These are phyloP conservation scores for Schizopora paradoxa DNA, from an alignment of 1,284 basidiomycete genomes.

Conservation along the genomic window DNA sequence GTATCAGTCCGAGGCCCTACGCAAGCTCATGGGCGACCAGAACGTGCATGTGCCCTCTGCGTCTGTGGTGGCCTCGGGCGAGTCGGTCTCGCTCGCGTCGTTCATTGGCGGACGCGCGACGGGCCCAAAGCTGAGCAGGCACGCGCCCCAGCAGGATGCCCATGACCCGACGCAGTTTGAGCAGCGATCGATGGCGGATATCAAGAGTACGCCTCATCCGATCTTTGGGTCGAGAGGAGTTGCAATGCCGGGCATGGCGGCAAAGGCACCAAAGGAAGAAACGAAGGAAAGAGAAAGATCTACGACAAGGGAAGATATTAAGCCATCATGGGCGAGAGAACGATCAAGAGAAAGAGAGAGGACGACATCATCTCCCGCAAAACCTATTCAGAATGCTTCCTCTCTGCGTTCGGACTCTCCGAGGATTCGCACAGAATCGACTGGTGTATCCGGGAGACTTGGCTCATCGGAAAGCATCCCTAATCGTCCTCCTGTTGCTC, in stretches of 20 bases:
- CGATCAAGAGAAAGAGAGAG: too few relatives aligned
- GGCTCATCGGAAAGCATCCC: conserved; percentile 11
- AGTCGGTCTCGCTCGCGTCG: conserved; percentile 63
- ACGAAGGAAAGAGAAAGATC: not conserved
- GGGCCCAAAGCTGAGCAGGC: conserved; percentile 64
- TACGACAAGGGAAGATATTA: too few relatives aligned
- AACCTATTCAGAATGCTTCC: too few relatives aligned
- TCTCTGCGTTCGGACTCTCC: too few relatives aligned
- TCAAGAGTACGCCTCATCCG: conserved; percentile 57
- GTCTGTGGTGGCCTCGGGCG: conserved; percentile 24
- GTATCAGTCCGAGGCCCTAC: conserved; percentile 42
- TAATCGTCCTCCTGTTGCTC: conserved; percentile 5
- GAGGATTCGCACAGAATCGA: too few relatives aligned
- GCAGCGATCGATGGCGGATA: conserved; percentile 41
- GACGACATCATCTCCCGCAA: too few relatives aligned
- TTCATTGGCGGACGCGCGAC: conserved; percentile 73
- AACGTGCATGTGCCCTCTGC: conserved; percentile 17
- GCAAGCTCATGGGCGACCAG: conserved; percentile 33
- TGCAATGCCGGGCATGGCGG: conserved; percentile 64
- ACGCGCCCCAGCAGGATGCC: conserved; percentile 64
- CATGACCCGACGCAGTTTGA: conserved; percentile 61
- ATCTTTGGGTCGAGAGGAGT: conserved; percentile 67
- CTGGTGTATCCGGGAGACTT: conserved; percentile 6
- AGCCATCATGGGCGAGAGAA: too few relatives aligned
- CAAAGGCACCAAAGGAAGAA: not conserved